Percentiles rank a stretch among this genome's conserved stretches.
These are phyloP conservation scores for Clonostachys solani DNA, from an alignment of 2,329 filamentous ascomycete genomes.

Conservation along the genomic window DNA sequence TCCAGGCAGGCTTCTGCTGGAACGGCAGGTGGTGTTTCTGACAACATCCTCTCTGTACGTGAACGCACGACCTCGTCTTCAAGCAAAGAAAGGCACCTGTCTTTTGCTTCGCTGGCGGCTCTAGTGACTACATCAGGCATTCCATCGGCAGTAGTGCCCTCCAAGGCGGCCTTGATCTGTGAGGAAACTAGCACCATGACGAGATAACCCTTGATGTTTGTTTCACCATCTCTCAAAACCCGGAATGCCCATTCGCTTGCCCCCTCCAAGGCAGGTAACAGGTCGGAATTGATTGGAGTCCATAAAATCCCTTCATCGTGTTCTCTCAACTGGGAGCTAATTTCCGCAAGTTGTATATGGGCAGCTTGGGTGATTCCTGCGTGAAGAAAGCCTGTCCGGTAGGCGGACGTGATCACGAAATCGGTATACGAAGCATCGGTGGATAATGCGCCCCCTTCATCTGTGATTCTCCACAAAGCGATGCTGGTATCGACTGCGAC, in stretches of 20 bases:
- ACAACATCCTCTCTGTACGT: too few species aligned
- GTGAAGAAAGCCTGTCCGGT: constrained; percentile 30
- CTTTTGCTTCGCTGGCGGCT: too few species aligned
- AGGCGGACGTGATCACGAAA: constrained; percentile 19
- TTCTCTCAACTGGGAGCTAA: constrained; percentile 32
- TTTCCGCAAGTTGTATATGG: constrained; percentile 32
- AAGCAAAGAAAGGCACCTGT: too few species aligned
- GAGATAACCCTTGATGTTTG: constrained; percentile 50
- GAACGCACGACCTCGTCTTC: too few species aligned
- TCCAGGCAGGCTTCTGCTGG: too few species aligned
- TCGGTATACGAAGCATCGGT: too few species aligned
- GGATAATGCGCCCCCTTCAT: too few species aligned
- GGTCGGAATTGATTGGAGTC: constrained; percentile 27
- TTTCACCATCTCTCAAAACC: constrained; percentile 43
- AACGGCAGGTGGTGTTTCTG: too few species aligned
- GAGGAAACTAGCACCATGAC: constrained; percentile 29
- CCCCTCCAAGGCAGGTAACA: constrained; percentile 35
- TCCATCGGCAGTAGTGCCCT: constrained; percentile 25
- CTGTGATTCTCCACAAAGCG: constrained; percentile 33
- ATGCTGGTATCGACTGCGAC: constrained; percentile 41
- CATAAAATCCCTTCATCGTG: constrained; percentile 27
- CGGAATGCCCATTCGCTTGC: constrained; percentile 29
- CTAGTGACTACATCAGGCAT: constrained; percentile 7
- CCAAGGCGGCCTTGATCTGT: constrained; percentile 33
- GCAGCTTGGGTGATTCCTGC: constrained; percentile 22